These are phyloP conservation scores for Ettlia oleoabundans DNA, from an alignment of 139 green algal species.

Conservation along the genomic window DNA sequence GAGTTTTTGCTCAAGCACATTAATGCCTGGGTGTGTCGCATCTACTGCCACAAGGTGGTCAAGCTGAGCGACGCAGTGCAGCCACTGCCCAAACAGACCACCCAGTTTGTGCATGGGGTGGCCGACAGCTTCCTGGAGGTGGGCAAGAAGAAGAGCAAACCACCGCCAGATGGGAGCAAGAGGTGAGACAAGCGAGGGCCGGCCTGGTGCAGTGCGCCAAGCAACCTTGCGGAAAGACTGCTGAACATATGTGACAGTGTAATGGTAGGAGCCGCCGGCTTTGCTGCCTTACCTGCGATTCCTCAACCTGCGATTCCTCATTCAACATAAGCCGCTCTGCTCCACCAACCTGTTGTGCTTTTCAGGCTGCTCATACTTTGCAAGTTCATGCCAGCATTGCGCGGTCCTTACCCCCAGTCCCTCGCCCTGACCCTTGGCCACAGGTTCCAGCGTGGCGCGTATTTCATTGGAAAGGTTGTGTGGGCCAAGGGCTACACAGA, in stretches of 20 bases:
- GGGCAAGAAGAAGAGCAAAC: constrained; percentile 59
- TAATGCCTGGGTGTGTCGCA: constrained; percentile 85
- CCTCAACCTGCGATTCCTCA: too few species aligned
- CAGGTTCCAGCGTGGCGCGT: constrained; percentile 74
- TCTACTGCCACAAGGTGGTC: constrained; percentile 97
- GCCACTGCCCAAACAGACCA: constrained; percentile 84
- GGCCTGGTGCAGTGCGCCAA: too few species aligned
- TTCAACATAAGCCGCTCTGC: too few species aligned
- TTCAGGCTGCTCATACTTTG: too few species aligned
- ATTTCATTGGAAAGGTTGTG: constrained; percentile 97
- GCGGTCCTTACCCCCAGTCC: too few species aligned
- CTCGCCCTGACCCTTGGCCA: not conserved
- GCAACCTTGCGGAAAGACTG: not conserved
- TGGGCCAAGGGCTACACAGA: constrained; percentile 99
- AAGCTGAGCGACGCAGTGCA: constrained; percentile 98
- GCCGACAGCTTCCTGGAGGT: constrained; percentile 90
- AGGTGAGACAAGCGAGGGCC: not conserved
- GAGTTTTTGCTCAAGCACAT: constrained; percentile 67
- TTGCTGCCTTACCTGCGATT: too few species aligned
- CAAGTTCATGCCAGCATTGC: too few species aligned
- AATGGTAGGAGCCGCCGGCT: too few species aligned
- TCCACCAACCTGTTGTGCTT: too few species aligned
- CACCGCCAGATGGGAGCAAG: constrained; percentile 10
- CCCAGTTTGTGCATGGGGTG: constrained; percentile 97
- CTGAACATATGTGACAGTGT: too few species aligned